Percentiles rank a stretch among this genome's conserved stretches.
Evolutionary conservation across 2,329 filamentous ascomycete species (phyloP).

Genomic region (Blastomyces percursus): DNA sequence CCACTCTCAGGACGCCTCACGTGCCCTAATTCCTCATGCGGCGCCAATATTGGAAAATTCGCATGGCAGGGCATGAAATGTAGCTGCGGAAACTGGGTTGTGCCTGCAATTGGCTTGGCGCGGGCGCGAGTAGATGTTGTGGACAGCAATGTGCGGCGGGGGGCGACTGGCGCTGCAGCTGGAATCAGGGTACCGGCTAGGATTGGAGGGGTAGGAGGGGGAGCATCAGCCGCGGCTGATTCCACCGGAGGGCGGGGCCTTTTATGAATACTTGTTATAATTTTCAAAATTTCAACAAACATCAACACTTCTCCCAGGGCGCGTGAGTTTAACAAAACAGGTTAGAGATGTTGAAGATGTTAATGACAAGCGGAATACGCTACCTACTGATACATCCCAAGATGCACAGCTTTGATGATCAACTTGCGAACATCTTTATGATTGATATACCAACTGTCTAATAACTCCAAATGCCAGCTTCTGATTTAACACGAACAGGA

Average conservation of each 20-base stretch:
- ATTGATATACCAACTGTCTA: too few species aligned
- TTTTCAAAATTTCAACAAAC: neutral
- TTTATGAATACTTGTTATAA: constrained; percentile 13
- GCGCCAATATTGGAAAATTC: constrained; percentile 77
- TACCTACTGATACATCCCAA: neutral
- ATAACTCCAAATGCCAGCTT: too few species aligned
- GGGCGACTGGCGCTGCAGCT: constrained; percentile 16
- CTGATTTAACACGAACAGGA: too few species aligned
- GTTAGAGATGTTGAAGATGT: neutral
- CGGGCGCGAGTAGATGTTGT: constrained; percentile 71
- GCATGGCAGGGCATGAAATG: constrained; percentile 94
- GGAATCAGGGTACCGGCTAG: constrained; percentile 32
- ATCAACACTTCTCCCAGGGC: neutral
- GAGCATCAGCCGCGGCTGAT: constrained; percentile 8
- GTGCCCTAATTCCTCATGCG: constrained; percentile 70
- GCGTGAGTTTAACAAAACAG: neutral
- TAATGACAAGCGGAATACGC: neutral
- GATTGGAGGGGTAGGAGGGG: constrained; percentile 23
- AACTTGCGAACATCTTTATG: neutral
- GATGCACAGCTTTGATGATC: neutral
- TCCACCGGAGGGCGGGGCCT: constrained; percentile 18
- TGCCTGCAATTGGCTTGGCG: constrained; percentile 78
- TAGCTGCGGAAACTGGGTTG: constrained; percentile 81
- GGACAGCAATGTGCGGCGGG: constrained; percentile 17
- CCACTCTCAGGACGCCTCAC: constrained; percentile 71